These are phyloP conservation scores for Calonectria henricotiae DNA, from an alignment of 2,329 filamentous ascomycete species.

Conservation along the genomic window DNA sequence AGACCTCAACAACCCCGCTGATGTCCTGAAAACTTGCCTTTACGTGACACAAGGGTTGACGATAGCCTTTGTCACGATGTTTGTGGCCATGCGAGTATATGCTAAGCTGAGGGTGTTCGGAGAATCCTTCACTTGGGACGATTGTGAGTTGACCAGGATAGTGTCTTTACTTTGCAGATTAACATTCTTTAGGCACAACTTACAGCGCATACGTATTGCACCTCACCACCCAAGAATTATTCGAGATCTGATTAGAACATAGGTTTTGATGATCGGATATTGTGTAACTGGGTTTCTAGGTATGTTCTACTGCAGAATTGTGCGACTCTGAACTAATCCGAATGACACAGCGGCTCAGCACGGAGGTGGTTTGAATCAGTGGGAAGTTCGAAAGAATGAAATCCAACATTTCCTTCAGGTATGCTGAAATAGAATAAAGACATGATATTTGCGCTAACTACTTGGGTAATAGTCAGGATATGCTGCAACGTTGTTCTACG, in stretches of 20 bases:
- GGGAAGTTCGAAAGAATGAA: constrained; percentile 49
- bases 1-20: constrained; percentile 35
- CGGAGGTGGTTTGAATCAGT: constrained; percentile 42
- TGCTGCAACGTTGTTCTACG: constrained; percentile 64
- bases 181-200: constrained; percentile 32
- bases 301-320: neutral
- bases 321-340: neutral
- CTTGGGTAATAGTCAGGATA: constrained; percentile 57
- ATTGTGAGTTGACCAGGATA: constrained; percentile 30
- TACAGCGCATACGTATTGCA: constrained; percentile 40
- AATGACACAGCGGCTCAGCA: constrained; percentile 30
- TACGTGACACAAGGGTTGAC: constrained; percentile 43
- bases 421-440: neutral
- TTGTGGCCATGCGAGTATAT: constrained; percentile 39
- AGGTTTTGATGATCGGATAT: constrained; percentile 43
- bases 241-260: neutral
- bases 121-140: constrained; percentile 38
- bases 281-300: constrained; percentile 39
- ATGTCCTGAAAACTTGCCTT: constrained; percentile 41
- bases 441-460: neutral
- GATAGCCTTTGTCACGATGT: constrained; percentile 27
- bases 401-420: constrained; percentile 59
- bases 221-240: neutral
- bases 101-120: constrained; percentile 40
- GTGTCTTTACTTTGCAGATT: neutral